Conservation (phyloP, 208 protist genomes). For the Trichomonas gallinae region DNA sequence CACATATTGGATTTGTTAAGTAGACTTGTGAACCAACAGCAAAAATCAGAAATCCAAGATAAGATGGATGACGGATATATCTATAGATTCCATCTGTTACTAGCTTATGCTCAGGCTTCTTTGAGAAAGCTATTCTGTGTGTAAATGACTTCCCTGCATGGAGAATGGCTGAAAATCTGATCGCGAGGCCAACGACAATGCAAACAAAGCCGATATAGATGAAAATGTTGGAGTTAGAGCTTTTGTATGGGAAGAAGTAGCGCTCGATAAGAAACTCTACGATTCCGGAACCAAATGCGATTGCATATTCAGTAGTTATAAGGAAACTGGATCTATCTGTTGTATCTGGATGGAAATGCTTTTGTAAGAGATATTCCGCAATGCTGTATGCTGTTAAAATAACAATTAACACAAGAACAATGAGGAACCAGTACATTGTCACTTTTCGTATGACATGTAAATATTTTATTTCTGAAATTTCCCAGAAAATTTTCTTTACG, state of each 20-base stretch:
- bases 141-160: conserved; percentile 23
- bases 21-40: conserved; percentile 23
- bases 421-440: no score
- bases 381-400: not conserved
- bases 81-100: conserved; percentile 23
- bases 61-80: conserved; percentile 28
- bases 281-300: not conserved
- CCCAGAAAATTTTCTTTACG: no score
- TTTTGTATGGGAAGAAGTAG: not conserved
- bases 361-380: not conserved
- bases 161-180: conserved; percentile 11
- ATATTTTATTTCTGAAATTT: no score
- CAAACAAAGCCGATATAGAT: not conserved
- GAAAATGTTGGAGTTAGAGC: not conserved
- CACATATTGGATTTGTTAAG: conserved; percentile 3
- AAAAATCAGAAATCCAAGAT: conserved; percentile 24
- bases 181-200: not conserved
- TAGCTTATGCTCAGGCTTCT: not conserved
- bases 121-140: not conserved
- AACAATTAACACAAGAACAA: no score
- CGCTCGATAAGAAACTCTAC: not conserved
- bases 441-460: no score
- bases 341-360: not conserved
- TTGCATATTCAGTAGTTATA: not conserved
- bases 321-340: not conserved